Conservation (phyloP, 306 rosid genomes). For the Mimosa bimucronata region DNA sequence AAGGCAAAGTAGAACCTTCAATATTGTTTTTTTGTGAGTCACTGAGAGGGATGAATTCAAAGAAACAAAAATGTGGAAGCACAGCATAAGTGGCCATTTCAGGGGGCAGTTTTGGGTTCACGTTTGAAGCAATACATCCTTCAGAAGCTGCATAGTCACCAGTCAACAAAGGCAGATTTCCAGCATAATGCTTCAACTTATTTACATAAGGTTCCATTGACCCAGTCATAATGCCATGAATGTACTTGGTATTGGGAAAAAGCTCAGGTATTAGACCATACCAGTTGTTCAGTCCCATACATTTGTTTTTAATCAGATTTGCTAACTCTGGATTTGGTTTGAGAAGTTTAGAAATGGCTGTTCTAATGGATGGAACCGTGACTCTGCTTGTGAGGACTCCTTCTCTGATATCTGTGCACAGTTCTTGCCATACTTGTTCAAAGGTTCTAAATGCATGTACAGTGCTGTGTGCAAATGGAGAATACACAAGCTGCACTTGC, state of each 20-base stretch:
- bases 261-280: not conserved
- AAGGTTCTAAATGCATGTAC: not conserved
- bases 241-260: not conserved
- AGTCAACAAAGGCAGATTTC: not conserved
- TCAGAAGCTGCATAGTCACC: not conserved
- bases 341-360: not conserved
- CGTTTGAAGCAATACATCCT: not conserved
- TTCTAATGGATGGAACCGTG: not conserved
- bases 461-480: not conserved
- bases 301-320: not conserved
- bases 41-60: not conserved
- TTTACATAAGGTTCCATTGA: not conserved
- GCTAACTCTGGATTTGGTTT: not conserved
- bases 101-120: not conserved
- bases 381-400: not conserved
- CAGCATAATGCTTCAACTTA: not conserved
- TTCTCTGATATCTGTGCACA: not conserved
- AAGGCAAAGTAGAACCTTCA: too few species aligned
- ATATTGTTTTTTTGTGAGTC: not conserved
- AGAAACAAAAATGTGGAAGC: not conserved
- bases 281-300: not conserved
- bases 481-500: not conserved
- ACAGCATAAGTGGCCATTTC: not conserved
- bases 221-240: not conserved
- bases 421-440: not conserved